phyloP scores from a whole-genome alignment of 306 rosid species.

The Trifolium repens region DNA sequence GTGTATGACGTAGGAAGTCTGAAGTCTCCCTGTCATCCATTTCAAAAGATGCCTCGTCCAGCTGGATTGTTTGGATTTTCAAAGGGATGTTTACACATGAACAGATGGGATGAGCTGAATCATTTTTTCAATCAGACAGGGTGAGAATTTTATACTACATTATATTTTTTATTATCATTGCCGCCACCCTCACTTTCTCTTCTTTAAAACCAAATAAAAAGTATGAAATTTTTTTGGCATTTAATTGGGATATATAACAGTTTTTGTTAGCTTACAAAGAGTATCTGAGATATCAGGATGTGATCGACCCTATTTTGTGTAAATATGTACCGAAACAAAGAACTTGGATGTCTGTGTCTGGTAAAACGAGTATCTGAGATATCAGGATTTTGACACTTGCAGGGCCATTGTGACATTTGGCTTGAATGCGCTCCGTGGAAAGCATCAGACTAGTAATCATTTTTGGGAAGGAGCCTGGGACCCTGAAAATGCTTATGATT shows the following conservation, averaged over 20 bases:
- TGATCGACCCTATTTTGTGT: neutral
- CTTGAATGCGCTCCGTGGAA: constrained; percentile 90
- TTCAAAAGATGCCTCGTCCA: constrained; percentile 59
- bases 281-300: neutral
- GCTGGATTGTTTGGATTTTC: constrained; percentile 87
- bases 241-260: constrained; percentile 26
- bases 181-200: neutral
- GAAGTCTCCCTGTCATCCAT: constrained; percentile 76
- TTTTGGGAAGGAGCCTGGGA: constrained; percentile 94
- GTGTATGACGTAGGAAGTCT: constrained; percentile 71
- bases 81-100: constrained; percentile 89
- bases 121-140: constrained; percentile 81
- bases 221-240: neutral
- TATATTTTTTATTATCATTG: constrained; percentile 33
- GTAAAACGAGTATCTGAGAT: too few relatives aligned
- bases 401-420: constrained; percentile 87
- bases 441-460: constrained; percentile 52
- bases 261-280: too few relatives aligned
- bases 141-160: constrained; percentile 56
- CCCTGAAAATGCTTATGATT: constrained; percentile 65
- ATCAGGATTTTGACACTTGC: constrained; percentile 50
- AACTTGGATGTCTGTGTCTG: constrained; percentile 7
- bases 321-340: neutral
- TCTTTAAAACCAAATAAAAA: constrained; percentile 17
- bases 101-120: constrained; percentile 95